Base-by-base conservation (phyloP, 495 filamentous ascomycete species). In the Pseudoneurospora amorphoporcata region DNA sequence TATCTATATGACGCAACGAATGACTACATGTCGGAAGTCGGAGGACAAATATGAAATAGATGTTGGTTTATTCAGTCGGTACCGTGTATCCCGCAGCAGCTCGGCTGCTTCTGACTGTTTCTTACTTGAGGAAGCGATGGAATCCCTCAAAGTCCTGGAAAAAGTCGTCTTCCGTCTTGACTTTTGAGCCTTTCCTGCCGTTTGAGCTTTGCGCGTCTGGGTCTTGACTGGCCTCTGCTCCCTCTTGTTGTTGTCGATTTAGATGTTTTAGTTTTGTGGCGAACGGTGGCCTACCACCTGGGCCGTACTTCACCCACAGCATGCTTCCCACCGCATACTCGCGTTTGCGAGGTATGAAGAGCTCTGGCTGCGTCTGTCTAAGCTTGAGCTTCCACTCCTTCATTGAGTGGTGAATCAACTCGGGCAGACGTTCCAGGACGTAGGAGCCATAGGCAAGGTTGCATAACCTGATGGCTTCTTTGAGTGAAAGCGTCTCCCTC, bases 361-460 rank as follows among this genome's bases (percentile, higher is more conserved):
- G 14, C 3, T 17, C 53, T 65, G 53, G 53, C 12, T 65, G 53
- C 5, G 53, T 8, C 29, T 65, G 12, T 65, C 29, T 65, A 1
- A 65, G 14, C 14, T 65, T 32, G 14, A 35, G 29, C 32, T 65
- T 65, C 53, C 53, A 65, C 14, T 65, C 32, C 53, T 65, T 65
- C 29, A 65, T 65, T 3, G 23, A 37, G 29, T 65, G 53, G 7
- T 65, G 53, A 8, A 35, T 12, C 12, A 82, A 40, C 14, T 68
- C 37, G 3, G 76, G 68, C 17, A 80, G 42, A 4, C 76, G 73
- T 4, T 76, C 77, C 3, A 83, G 76, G 8, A 83, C 68, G 14
- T 81, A 71, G 29, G 68, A 72, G 38, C 80, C 81, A 81, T 81
- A 83, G 1, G 78, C 77, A 14, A 76, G 70, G 58, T 83, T 77